phyloP scores from a whole-genome alignment of 164 flowering plant species.

The Nymphaea colorata region DNA sequence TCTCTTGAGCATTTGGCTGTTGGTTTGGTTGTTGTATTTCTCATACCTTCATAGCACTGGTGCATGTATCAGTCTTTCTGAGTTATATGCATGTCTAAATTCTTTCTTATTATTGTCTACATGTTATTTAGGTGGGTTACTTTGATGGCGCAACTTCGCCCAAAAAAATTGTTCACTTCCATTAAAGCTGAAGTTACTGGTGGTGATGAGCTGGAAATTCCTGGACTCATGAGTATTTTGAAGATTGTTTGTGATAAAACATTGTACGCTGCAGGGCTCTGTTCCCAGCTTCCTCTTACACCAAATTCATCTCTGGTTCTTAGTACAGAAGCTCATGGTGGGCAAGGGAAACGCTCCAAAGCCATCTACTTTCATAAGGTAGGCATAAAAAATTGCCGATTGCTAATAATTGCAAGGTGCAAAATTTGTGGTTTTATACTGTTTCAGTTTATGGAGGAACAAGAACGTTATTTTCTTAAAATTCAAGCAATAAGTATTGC shows the following conservation, averaged over 20 bases:
- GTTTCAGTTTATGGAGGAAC: background rate
- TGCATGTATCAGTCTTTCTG: background rate
- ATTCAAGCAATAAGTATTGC: no score
- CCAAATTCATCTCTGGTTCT: conserved; percentile 37
- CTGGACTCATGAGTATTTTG: conserved; percentile 34
- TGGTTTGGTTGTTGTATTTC: background rate
- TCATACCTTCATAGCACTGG: background rate
- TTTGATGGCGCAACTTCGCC: conserved; percentile 69
- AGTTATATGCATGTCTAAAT: background rate
- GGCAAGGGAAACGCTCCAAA: conserved; percentile 42
- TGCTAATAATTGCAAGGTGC: background rate
- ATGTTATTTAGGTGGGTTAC: conserved; percentile 60
- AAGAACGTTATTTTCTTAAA: background rate
- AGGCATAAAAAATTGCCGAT: conserved; percentile 8
- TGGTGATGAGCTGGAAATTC: conserved; percentile 33
- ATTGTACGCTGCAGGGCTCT: conserved; percentile 45
- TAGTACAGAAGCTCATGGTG: conserved; percentile 58
- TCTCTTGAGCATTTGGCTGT: no score
- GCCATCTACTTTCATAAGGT: conserved; percentile 54
- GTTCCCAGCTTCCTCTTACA: conserved; percentile 33
- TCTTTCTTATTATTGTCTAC: background rate
- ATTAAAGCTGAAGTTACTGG: conserved; percentile 42
- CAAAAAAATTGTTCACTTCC: conserved; percentile 52
- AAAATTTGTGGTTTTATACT: background rate
- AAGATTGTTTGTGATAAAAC: conserved; percentile 67